Evolutionary conservation across 805 yeast species (phyloP).

Genomic region (Groenewaldozyma salmanticensis): DNA sequence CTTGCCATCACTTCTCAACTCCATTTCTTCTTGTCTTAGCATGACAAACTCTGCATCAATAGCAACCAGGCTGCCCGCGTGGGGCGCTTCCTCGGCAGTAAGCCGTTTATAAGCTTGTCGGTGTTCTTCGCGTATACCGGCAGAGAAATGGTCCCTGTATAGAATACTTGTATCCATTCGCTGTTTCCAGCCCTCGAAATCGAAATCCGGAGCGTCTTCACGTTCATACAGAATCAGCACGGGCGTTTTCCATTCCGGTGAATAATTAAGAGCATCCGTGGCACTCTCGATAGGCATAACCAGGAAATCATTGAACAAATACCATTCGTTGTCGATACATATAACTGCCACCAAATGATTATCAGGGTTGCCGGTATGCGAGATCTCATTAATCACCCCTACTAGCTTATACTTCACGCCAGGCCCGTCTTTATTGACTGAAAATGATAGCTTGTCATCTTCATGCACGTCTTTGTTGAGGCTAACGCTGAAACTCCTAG

Average conservation of each 20-base stretch:
- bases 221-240: slow-evolving; percentile 55
- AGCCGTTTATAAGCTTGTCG: slow-evolving; percentile 59
- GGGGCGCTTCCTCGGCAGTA: slow-evolving; percentile 61
- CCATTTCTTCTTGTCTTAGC: slow-evolving; percentile 66
- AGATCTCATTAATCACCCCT: slow-evolving; percentile 29
- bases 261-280: slow-evolving; percentile 61
- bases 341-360: slow-evolving; percentile 30
- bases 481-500: slow-evolving; percentile 8
- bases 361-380: slow-evolving; percentile 18
- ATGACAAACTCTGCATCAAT: slow-evolving; percentile 96
- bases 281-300: slow-evolving; percentile 64
- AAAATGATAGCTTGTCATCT: background rate
- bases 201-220: slow-evolving; percentile 29
- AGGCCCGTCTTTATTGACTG: slow-evolving; percentile 1
- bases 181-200: slow-evolving; percentile 39
- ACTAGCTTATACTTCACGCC: slow-evolving; percentile 21
- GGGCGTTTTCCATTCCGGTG: slow-evolving; percentile 77
- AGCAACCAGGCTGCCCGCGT: slow-evolving; percentile 69
- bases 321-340: slow-evolving; percentile 43
- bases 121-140: slow-evolving; percentile 49
- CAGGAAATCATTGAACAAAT: slow-evolving; percentile 81
- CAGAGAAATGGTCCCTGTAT: slow-evolving; percentile 66
- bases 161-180: slow-evolving; percentile 54
- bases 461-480: too few relatives aligned
- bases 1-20: slow-evolving; percentile 63